Evolutionary conservation across 169 alveolate species (phyloP), one percentile per base, ranked within the genome.

Genomic region (Plasmodium blacklocki): DNA sequence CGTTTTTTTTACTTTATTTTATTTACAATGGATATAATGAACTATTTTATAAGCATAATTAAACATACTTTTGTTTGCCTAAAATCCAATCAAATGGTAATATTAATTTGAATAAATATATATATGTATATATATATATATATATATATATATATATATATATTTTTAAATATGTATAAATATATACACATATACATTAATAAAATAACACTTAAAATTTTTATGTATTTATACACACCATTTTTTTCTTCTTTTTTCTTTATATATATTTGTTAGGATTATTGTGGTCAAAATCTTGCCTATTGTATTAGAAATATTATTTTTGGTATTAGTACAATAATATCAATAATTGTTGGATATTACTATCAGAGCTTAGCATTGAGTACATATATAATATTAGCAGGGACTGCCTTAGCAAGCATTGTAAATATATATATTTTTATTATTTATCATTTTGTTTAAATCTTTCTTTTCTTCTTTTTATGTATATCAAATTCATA

Each of bases 251-350:
- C 32, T 5, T 32, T 32, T 32, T 32, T 32, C 9, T 32, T 32
- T 4, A 32, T 32, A 8, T 0, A 32, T 32, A 32, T 32, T 32
- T 32, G 9, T 9, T 62, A 80, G 90, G 90, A 80, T 19, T 80
- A 67, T 63, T 39, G 21, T 29, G 90, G 90, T n/a, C 90, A 80
- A 72, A 68, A 80, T 49, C 52, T 80, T 26, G 90, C 90, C 39
- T 80, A 54, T 56, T 43, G 59, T 67, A 80, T 80, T 15, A 80
- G 70, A 19, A 80, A 80, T 43, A 43, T 80, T 58, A 49, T 80
- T 15, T 80, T 80, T 63, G 70, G 74, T 19, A 54, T 80, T 47
- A 54, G 85, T 43, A 80, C 85, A 21, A 58, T 80, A 23, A 19
- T 67, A 19, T 67, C 90, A 43, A 80, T 80, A 15, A 54, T 12